Evolutionary conservation across 2,329 filamentous ascomycete genomes (phyloP), one percentile per base, ranked within the genome.

Genomic region (Parafenestella ontariensis): DNA sequence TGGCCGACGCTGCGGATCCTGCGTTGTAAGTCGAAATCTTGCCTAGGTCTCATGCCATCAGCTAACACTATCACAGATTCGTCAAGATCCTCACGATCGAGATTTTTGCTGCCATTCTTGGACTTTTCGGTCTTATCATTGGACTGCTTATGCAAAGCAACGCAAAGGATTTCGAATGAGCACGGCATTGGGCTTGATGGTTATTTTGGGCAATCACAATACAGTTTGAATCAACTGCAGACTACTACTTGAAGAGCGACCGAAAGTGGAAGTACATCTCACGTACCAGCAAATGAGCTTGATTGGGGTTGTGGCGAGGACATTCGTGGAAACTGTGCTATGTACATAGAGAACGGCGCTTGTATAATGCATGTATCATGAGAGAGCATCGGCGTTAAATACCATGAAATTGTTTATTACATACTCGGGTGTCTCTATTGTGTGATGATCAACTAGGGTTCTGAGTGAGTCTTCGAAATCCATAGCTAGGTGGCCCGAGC

Each of bases 41-140:
- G 3, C 2, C 8, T 33, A 5, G 3, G 9, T 1, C 36, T 6
- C n/a, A 7, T 24, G 8, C 31, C 37, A 18, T 11, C 23, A 33
- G 29, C 60, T 69, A 34, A 69, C 42, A 34, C 8, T 3, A 1
- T 3, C 34, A 17, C 59, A 96, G 93, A 49, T 99, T 99, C 78
- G 94, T 99, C 79, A 97, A 96, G 82, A 96, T 99, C 66, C 87
- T 99, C 47, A 94, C 99, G 66, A 96, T 99, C 71, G 96, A 99
- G 79, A 99, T 99, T 76, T 99, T 99, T 83, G 97, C 93, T 76
- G 98, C 94, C 36, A 94, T 99, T 44, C 84, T 99, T 10, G 95
- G 96, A 61, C 87, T 99, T 3, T 99, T 99, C 72, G 96, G 95
- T 54, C 84, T 99, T 61, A 99, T 99, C 72, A 88, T 99, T 65